These are phyloP conservation scores for Rhytidhysteron rufulum DNA, from an alignment of 2,329 filamentous ascomycete genomes.

Conservation along the genomic window DNA sequence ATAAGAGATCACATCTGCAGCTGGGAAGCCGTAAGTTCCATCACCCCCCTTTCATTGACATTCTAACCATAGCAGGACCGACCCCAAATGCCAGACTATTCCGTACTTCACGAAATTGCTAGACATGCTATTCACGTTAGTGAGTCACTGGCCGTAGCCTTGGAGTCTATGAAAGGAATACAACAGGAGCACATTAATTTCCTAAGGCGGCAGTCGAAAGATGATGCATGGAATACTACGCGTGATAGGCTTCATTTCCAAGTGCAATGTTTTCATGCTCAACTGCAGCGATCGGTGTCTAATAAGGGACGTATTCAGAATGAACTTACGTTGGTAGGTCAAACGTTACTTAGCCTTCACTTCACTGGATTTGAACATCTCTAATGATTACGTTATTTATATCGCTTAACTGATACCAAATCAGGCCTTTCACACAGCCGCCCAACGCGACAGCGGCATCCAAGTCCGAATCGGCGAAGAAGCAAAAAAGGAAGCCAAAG, in stretches of 20 bases:
- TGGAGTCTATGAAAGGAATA: conserved; percentile 9
- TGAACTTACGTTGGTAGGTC: conserved; percentile 15
- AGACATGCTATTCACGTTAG: conserved; percentile 14
- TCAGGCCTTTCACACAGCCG: conserved; percentile 13
- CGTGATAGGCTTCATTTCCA: conserved; percentile 9
- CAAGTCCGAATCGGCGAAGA: conserved; percentile 15
- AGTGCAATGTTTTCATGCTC: conserved; percentile 8
- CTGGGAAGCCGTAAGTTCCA: conserved; percentile 13
- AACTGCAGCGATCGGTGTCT: conserved; percentile 9
- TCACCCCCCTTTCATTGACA: background rate
- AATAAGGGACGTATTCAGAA: conserved; percentile 16
- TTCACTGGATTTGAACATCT: too few species aligned
- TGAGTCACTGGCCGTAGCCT: conserved; percentile 12
- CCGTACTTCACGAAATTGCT: conserved; percentile 13
- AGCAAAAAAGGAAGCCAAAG: conserved; percentile 14
- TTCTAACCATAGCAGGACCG: conserved; percentile 5
- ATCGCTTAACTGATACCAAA: conserved; percentile 5
- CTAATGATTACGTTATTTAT: background rate
- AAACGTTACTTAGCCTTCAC: too few species aligned
- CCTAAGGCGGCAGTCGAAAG: conserved; percentile 1
- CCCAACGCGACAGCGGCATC: conserved; percentile 15
- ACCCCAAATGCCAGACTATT: conserved; percentile 11
- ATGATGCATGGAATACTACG: conserved; percentile 6
- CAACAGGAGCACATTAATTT: conserved; percentile 9
- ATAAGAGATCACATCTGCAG: conserved; percentile 14